Percentiles rank a stretch among this genome's conserved stretches.
phyloP scores from a whole-genome alignment of 1,139 yeast genomes.

The Suhomyces yuchorum region DNA sequence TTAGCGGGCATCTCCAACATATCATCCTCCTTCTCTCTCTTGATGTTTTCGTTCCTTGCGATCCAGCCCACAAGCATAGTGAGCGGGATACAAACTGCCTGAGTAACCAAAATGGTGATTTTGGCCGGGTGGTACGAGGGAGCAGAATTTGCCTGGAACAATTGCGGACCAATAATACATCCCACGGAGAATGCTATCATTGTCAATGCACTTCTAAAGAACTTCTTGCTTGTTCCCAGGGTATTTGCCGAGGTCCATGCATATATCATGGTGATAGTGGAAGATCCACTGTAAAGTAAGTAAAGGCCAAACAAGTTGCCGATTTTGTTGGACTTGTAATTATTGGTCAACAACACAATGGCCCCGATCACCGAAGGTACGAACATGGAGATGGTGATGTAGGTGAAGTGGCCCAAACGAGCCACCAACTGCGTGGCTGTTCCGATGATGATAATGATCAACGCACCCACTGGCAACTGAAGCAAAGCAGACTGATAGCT shows the following conservation, averaged over 20 bases:
- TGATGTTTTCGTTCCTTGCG: conserved; percentile 28
- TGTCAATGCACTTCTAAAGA: conserved; percentile 20
- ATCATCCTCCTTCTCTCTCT: conserved; percentile 23
- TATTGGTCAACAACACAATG: conserved; percentile 31
- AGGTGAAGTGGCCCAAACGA: conserved; percentile 29
- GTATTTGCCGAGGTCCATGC: conserved; percentile 22
- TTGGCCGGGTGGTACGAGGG: conserved; percentile 41
- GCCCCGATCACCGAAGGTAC: conserved; percentile 41
- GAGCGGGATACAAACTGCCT: conserved; percentile 34
- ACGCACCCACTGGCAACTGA: conserved; percentile 44
- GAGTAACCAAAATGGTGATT: conserved; percentile 35
- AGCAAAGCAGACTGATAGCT: conserved; percentile 37
- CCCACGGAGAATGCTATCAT: conserved; percentile 41
- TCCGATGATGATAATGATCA: conserved; percentile 37
- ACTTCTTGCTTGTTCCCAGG: conserved; percentile 22
- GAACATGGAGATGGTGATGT: conserved; percentile 33
- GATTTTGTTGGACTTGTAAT: conserved; percentile 23
- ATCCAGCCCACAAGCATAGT: conserved; percentile 29
- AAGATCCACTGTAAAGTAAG: conserved; percentile 31
- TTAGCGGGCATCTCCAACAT: conserved; percentile 20
- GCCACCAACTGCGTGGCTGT: conserved; percentile 35
- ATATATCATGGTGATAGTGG: conserved; percentile 21
- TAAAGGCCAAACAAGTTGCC: conserved; percentile 42
- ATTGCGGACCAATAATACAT: conserved; percentile 42
- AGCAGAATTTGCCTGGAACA: conserved; percentile 32